Evolutionary conservation across 371 early-diverging fungal genomes (phyloP).

Genomic region (Mucor lusitanicus): DNA sequence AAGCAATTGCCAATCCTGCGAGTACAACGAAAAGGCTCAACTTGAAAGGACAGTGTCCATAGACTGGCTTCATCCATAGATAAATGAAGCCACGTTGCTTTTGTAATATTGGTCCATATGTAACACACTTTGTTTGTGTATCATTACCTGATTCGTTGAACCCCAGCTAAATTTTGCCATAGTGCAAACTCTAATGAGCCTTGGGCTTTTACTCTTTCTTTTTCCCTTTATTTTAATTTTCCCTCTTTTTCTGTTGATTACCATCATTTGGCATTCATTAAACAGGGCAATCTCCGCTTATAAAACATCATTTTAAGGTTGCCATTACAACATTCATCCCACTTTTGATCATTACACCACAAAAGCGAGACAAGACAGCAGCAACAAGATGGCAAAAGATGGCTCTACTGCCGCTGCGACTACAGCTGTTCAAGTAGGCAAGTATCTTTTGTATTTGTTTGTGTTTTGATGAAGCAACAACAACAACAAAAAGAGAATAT

Average conservation of each 20-base stretch:
- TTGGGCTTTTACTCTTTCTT: conserved; percentile 59
- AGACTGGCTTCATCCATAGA: not conserved
- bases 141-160: conserved; percentile 66
- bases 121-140: not conserved
- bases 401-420: not conserved
- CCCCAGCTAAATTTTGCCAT: conserved; percentile 74
- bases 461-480: not conserved
- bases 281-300: not conserved
- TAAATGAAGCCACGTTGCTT: not conserved
- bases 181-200: not conserved
- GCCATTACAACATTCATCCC: not conserved
- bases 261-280: not conserved
- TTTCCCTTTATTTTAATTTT: not conserved
- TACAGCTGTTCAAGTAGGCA: conserved; percentile 30
- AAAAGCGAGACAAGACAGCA: not conserved
- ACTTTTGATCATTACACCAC: not conserved
- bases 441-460: not conserved
- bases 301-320: not conserved
- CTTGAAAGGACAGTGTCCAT: too few species aligned
- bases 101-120: not conserved
- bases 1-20: too few species aligned
- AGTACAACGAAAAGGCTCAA: too few species aligned
- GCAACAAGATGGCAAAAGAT: not conserved
- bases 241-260: not conserved
- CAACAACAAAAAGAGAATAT: not conserved